These are phyloP conservation scores for Phytophthora tubulina DNA, from an alignment of 352 stramenopile species.

Conservation along the genomic window DNA sequence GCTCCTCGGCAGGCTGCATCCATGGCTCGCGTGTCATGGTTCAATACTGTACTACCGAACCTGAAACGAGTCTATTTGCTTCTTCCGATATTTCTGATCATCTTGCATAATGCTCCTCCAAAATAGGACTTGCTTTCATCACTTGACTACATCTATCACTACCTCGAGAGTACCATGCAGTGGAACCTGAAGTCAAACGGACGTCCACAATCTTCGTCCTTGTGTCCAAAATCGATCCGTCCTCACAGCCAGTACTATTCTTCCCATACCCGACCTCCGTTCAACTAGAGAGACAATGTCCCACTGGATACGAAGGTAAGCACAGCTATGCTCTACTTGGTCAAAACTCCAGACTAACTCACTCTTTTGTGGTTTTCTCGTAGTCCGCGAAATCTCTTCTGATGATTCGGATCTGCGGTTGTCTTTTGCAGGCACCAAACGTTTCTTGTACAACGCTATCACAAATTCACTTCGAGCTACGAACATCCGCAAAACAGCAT, in stretches of 20 bases:
- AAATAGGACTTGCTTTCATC: conserved; percentile 26
- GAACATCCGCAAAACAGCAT: conserved; percentile 48
- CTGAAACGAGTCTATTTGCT: no score
- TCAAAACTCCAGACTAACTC: background rate
- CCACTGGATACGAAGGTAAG: conserved; percentile 70
- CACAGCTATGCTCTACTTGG: no score
- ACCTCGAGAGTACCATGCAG: conserved; percentile 16
- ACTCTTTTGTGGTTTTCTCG: background rate
- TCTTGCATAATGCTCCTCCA: background rate
- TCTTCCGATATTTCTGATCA: background rate
- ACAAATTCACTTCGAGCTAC: conserved; percentile 60
- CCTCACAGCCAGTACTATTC: conserved; percentile 54
- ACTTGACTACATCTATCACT: background rate
- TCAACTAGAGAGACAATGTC: conserved; percentile 54
- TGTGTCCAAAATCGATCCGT: conserved; percentile 59
- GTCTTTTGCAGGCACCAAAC: conserved; percentile 68
- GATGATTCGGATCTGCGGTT: conserved; percentile 44
- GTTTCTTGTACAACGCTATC: conserved; percentile 86
- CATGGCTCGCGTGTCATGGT: conserved; percentile 35
- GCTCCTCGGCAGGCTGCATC: conserved; percentile 25
- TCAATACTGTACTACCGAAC: background rate
- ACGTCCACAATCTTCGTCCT: conserved; percentile 52
- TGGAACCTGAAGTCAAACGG: conserved; percentile 33
- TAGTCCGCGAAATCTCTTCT: conserved; percentile 47
- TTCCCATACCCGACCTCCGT: conserved; percentile 67